A percentile compares a stretch with the other conserved stretches of the same genome.
phyloP scores from a whole-genome alignment of 2,329 filamentous ascomycete species.

The Rhynchosporium secalis region DNA sequence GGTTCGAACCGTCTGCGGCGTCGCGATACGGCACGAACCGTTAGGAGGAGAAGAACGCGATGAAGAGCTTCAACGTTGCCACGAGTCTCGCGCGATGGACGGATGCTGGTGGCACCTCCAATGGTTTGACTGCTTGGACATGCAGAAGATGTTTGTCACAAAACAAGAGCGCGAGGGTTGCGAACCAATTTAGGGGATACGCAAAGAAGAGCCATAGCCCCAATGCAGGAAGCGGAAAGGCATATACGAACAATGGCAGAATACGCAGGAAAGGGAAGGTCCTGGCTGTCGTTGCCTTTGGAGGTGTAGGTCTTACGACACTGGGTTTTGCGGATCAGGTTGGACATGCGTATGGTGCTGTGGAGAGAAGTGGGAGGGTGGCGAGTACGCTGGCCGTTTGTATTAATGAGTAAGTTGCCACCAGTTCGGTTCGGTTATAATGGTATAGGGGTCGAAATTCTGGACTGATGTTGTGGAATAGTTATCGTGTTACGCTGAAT shows the following conservation, averaged over 20 bases:
- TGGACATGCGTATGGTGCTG: conserved; percentile 72
- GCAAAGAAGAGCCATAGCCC: conserved; percentile 2
- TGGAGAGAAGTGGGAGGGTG: conserved; percentile 77
- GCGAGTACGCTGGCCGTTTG: conserved; percentile 72
- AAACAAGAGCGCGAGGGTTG: conserved; percentile 12
- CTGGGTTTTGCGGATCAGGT: conserved; percentile 67
- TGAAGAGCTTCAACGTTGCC: conserved; percentile 35
- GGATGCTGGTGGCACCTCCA: neutral
- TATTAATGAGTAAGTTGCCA: conserved; percentile 75
- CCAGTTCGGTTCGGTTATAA: neutral
- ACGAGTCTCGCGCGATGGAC: conserved; percentile 14
- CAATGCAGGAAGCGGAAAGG: neutral
- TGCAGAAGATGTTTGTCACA: conserved; percentile 34
- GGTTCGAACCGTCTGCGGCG: neutral
- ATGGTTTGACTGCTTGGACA: conserved; percentile 29
- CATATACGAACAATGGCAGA: conserved; percentile 17
- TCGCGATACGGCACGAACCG: neutral
- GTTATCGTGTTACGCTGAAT: conserved; percentile 85
- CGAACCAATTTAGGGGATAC: conserved; percentile 18
- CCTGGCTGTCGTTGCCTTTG: conserved; percentile 31
- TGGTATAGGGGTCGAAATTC: neutral
- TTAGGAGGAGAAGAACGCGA: conserved; percentile 13
- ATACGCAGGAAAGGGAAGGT: conserved; percentile 25
- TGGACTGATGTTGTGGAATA: conserved; percentile 42
- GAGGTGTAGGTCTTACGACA: conserved; percentile 31